These are phyloP conservation scores for Vitis hybrid DNA, from an alignment of 177 flowering plant species.

Conservation along the genomic window DNA sequence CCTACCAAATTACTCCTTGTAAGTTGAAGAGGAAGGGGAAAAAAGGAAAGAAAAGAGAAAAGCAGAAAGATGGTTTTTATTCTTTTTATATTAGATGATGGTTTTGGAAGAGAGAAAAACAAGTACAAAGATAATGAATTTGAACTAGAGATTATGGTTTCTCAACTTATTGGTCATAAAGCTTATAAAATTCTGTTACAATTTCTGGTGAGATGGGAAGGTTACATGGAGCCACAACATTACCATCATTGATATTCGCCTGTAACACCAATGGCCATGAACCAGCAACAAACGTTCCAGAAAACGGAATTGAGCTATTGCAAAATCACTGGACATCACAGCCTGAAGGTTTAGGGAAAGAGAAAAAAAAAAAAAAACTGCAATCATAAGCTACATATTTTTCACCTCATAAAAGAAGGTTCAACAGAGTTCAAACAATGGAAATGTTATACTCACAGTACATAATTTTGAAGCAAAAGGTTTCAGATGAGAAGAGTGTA, in stretches of 20 bases:
- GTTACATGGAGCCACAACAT: neutral
- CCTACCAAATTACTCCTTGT: neutral
- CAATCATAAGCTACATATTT: too few relatives aligned
- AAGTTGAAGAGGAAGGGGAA: neutral
- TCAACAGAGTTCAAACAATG: neutral
- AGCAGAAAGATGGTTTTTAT: neutral
- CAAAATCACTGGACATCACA: constrained; percentile 75
- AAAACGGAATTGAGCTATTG: constrained; percentile 76
- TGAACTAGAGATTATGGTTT: neutral
- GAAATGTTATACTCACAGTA: too few relatives aligned
- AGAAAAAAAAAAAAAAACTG: too few relatives aligned
- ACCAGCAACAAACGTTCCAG: constrained; percentile 71
- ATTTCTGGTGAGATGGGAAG: neutral
- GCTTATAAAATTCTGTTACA: neutral
- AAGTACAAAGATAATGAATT: neutral
- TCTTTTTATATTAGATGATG: neutral
- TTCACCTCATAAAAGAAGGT: neutral
- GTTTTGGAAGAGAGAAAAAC: neutral
- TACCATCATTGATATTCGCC: constrained; percentile 78
- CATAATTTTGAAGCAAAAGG: too few relatives aligned
- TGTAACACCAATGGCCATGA: constrained; percentile 91
- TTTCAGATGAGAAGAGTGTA: too few relatives aligned
- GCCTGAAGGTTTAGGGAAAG: constrained; percentile 46
- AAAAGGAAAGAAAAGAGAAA: neutral
- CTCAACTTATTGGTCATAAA: neutral